Conservation (phyloP, 1,139 yeast genomes). For the Tardiomyces depauwii region DNA sequence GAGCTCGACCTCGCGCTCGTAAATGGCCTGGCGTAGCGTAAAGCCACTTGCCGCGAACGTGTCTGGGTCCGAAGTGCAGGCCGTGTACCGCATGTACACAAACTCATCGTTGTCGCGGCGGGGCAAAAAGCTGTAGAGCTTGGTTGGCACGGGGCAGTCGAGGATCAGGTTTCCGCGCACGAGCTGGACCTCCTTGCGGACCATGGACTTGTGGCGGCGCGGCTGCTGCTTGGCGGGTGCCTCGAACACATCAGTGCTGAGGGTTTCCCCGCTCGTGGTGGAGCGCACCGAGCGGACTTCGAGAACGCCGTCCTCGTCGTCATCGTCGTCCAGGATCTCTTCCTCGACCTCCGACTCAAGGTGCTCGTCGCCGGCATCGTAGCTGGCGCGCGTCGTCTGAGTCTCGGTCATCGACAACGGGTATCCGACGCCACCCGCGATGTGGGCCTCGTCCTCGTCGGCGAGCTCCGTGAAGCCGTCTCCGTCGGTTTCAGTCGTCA, state of each 20-base stretch:
- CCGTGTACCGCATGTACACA: slow-evolving; percentile 89
- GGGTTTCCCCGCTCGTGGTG: slow-evolving; percentile 16
- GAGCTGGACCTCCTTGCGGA: slow-evolving; percentile 52
- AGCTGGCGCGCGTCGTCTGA: not conserved
- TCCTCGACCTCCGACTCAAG: not conserved
- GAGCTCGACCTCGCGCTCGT: slow-evolving; percentile 80
- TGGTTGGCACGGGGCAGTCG: slow-evolving; percentile 89
- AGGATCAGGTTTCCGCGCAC: slow-evolving; percentile 72
- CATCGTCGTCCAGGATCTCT: slow-evolving; percentile 12
- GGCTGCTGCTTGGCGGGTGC: slow-evolving; percentile 43
- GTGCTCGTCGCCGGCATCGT: not conserved
- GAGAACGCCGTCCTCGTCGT: slow-evolving; percentile 19
- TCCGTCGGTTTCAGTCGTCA: no score
- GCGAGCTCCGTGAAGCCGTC: no score
- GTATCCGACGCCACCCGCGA: no score
- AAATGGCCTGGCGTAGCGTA: slow-evolving; percentile 70
- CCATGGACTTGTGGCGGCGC: slow-evolving; percentile 46
- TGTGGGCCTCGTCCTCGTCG: no score
- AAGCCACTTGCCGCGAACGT: slow-evolving; percentile 72
- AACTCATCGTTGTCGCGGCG: slow-evolving; percentile 85
- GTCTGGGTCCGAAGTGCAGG: slow-evolving; percentile 85
- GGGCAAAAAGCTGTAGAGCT: slow-evolving; percentile 65
- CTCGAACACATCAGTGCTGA: slow-evolving; percentile 16
- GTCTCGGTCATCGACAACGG: no score
- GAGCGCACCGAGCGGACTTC: slow-evolving; percentile 15